These are phyloP conservation scores for Pichia phayaonensis DNA, from an alignment of 805 yeast species.

Conservation along the genomic window DNA sequence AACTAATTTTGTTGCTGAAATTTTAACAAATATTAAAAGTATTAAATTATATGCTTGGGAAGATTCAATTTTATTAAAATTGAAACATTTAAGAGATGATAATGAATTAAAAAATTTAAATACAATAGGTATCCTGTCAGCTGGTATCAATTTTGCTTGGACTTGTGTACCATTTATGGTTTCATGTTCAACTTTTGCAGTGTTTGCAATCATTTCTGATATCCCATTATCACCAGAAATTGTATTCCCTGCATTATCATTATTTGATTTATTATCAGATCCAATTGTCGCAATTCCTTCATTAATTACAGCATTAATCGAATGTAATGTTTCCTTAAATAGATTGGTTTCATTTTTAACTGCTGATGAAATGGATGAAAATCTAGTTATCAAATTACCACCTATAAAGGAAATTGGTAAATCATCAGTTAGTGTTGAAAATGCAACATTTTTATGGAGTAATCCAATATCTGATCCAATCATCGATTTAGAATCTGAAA, in stretches of 20 bases:
- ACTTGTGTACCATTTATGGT: slow-evolving; percentile 57
- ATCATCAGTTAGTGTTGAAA: slow-evolving; percentile 34
- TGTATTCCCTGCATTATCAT: slow-evolving; percentile 59
- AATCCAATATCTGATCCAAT: slow-evolving; percentile 10
- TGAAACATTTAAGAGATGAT: slow-evolving; percentile 48
- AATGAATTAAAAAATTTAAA: slow-evolving; percentile 46
- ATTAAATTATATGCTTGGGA: slow-evolving; percentile 70
- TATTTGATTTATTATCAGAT: slow-evolving; percentile 49
- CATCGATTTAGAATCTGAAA: slow-evolving; percentile 33
- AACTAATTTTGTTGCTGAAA: slow-evolving; percentile 51
- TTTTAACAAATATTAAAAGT: slow-evolving; percentile 51
- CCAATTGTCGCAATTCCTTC: slow-evolving; percentile 56
- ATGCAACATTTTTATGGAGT: slow-evolving; percentile 50
- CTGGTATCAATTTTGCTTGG: slow-evolving; percentile 50
- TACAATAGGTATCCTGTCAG: slow-evolving; percentile 41
- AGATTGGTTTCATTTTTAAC: slow-evolving; percentile 45
- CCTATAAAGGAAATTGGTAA: slow-evolving; percentile 22
- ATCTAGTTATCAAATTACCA: slow-evolving; percentile 23
- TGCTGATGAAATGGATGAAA: slow-evolving; percentile 34
- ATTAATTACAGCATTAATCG: slow-evolving; percentile 48
- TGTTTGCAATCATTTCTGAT: slow-evolving; percentile 38
- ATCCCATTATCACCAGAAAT: slow-evolving; percentile 57
- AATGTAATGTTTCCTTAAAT: slow-evolving; percentile 49
- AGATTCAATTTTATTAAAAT: slow-evolving; percentile 47
- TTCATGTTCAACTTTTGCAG: slow-evolving; percentile 51